Evolutionary conservation across 345 rosid genomes (phyloP).

Genomic region (Viola odorata): DNA sequence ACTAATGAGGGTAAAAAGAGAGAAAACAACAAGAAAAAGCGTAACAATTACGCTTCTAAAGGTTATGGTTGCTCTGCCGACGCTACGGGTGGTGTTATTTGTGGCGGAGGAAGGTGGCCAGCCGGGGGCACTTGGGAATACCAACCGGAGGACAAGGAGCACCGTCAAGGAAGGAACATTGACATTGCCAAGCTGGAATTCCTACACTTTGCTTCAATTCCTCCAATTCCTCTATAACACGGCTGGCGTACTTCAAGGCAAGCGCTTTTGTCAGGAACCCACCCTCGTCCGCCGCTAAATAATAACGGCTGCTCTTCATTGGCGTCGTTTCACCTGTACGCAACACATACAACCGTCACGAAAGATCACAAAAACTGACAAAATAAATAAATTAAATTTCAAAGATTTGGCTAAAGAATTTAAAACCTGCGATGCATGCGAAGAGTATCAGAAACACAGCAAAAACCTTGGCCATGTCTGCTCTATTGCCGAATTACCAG

Average conservation of each 20-base stretch:
- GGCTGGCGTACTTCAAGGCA: conserved; percentile 5
- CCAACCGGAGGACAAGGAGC: neutral
- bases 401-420: neutral
- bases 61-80: neutral
- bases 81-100: neutral
- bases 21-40: neutral
- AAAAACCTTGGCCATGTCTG: neutral
- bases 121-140: neutral
- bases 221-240: conserved; percentile 10
- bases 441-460: conserved; percentile 13
- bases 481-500: too few species aligned
- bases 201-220: neutral
- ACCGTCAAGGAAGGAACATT: neutral
- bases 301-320: neutral
- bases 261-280: conserved; percentile 3
- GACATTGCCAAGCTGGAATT: neutral
- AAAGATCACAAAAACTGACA: neutral
- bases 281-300: neutral
- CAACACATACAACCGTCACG: too few species aligned
- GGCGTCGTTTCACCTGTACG: neutral
- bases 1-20: neutral
- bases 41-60: too few species aligned
- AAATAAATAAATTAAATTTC: neutral
- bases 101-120: neutral
- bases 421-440: conserved; percentile 14